Evolutionary conservation across 2,329 filamentous ascomycete species (phyloP).

Genomic region (Amphichorda felina): DNA sequence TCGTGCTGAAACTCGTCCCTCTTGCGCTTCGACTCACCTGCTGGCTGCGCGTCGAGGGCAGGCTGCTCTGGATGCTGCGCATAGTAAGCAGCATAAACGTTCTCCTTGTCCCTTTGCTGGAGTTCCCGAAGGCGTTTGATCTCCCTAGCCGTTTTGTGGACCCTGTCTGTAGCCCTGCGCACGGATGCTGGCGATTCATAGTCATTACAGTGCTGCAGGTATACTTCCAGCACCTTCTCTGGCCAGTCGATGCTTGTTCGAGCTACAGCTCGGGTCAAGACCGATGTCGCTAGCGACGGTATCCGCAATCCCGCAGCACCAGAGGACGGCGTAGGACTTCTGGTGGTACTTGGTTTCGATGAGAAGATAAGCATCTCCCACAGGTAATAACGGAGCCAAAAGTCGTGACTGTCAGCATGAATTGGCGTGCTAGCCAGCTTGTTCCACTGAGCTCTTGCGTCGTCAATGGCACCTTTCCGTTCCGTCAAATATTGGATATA

Average conservation of each 20-base stretch:
- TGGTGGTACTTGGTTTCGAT: constrained; percentile 29
- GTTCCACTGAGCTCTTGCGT: constrained; percentile 69
- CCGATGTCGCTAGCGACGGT: constrained; percentile 63
- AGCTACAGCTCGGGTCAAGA: constrained; percentile 60
- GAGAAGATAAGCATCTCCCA: constrained; percentile 71
- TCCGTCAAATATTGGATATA: constrained; percentile 87
- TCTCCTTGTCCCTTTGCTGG: constrained; percentile 50
- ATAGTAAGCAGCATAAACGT: constrained; percentile 32
- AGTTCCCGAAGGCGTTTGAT: constrained; percentile 52
- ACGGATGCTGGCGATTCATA: constrained; percentile 72
- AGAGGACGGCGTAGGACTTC: constrained; percentile 38
- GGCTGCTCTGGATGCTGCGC: constrained; percentile 9
- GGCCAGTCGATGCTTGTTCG: constrained; percentile 60
- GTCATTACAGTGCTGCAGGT: constrained; percentile 73
- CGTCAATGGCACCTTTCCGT: constrained; percentile 64
- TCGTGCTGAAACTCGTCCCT: constrained; percentile 43
- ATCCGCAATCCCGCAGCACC: constrained; percentile 38
- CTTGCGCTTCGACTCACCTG: constrained; percentile 54
- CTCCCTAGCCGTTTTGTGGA: constrained; percentile 54
- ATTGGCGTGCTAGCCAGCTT: constrained; percentile 51
- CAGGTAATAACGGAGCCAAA: constrained; percentile 85
- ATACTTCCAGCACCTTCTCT: constrained; percentile 63
- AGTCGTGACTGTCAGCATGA: constrained; percentile 71
- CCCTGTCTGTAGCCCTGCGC: constrained; percentile 60
- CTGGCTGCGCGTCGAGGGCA: constrained; percentile 11